Percentiles rank a stretch among this genome's conserved stretches.
phyloP scores from a whole-genome alignment of 1,284 basidiomycete genomes.

The Cutaneotrichosporon cutaneum region DNA sequence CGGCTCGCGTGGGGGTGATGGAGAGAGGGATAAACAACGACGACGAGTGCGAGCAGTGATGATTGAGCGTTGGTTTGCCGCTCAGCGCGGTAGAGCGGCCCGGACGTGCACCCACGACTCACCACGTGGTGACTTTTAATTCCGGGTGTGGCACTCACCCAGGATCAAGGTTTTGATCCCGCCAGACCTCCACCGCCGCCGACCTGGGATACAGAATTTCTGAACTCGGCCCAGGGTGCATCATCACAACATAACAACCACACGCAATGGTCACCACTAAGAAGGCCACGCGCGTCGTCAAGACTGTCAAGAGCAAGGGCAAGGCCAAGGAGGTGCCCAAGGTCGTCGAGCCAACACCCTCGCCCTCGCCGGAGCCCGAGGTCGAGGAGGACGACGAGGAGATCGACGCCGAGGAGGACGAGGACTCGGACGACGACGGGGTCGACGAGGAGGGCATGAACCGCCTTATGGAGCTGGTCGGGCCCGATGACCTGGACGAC shows the following conservation, averaged over 20 bases:
- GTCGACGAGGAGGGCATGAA: slow-evolving; percentile 77
- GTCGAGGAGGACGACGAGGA: slow-evolving; percentile 26
- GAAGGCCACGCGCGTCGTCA: slow-evolving; percentile 28
- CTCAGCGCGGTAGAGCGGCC: neutral
- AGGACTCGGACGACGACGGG: slow-evolving; percentile 76
- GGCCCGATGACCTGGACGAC: slow-evolving; percentile 55
- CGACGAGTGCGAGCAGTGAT: neutral
- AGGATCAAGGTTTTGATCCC: slow-evolving; percentile 8
- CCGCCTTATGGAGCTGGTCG: slow-evolving; percentile 64
- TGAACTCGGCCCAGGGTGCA: neutral
- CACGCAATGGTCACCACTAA: slow-evolving; percentile 43
- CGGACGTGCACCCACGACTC: slow-evolving; percentile 1
- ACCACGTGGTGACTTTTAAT: slow-evolving; percentile 9
- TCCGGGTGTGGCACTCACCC: slow-evolving; percentile 9
- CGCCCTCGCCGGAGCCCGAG: slow-evolving; percentile 15
- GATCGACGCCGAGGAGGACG: slow-evolving; percentile 31
- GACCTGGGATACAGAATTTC: neutral
- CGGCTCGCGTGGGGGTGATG: neutral
- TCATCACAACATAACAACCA: slow-evolving; percentile 10
- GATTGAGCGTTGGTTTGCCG: neutral
- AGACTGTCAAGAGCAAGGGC: slow-evolving; percentile 30
- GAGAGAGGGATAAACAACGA: slow-evolving; percentile 5
- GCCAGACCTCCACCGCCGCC: slow-evolving; percentile 16
- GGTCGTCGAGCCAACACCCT: slow-evolving; percentile 20
- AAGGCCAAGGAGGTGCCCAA: slow-evolving; percentile 17